Evolutionary conservation across 228 moss, liverwort and hornwort genomes (phyloP).

Genomic region (Sphagnum fallax): DNA sequence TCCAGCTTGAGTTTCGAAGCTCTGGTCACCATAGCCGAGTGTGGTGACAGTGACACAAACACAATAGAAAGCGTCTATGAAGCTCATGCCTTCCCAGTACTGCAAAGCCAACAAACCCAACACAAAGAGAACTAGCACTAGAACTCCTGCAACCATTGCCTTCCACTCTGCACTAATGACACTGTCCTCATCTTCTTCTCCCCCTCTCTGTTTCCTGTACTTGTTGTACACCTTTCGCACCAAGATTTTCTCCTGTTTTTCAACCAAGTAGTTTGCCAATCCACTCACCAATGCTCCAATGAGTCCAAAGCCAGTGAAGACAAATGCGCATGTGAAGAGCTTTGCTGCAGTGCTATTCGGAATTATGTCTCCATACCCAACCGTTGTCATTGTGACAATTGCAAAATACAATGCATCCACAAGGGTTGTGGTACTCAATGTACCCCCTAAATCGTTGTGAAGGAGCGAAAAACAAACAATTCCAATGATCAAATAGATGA

Average conservation of each 20-base stretch:
- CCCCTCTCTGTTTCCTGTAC: slow-evolving; percentile 13
- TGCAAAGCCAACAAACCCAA: slow-evolving; percentile 46
- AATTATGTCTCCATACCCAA: slow-evolving; percentile 83
- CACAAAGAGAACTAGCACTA: slow-evolving; percentile 30
- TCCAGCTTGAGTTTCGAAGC: slow-evolving; percentile 51
- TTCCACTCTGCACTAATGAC: slow-evolving; percentile 53
- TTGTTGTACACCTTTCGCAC: slow-evolving; percentile 23
- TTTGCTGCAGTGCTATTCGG: slow-evolving; percentile 48
- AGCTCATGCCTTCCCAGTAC: slow-evolving; percentile 39
- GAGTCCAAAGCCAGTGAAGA: slow-evolving; percentile 68
- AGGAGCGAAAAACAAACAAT: slow-evolving; percentile 39
- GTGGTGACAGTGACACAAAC: slow-evolving; percentile 83
- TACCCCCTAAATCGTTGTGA: slow-evolving; percentile 36
- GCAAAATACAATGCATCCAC: slow-evolving; percentile 84
- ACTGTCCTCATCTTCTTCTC: slow-evolving; percentile 4
- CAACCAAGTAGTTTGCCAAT: slow-evolving; percentile 66
- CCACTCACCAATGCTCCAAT: slow-evolving; percentile 62
- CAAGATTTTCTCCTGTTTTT: slow-evolving; percentile 71
- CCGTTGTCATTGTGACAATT: slow-evolving; percentile 78
- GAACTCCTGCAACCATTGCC: slow-evolving; percentile 40
- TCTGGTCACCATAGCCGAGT: slow-evolving; percentile 79
- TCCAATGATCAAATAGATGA: slow-evolving; percentile 55
- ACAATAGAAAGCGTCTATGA: slow-evolving; percentile 61
- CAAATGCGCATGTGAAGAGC: slow-evolving; percentile 67
- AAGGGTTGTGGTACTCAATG: slow-evolving; percentile 24